Percentiles rank a stretch among this genome's conserved stretches.
Conservation (phyloP, 257 asterid genomes). For the Striga asiatica region DNA sequence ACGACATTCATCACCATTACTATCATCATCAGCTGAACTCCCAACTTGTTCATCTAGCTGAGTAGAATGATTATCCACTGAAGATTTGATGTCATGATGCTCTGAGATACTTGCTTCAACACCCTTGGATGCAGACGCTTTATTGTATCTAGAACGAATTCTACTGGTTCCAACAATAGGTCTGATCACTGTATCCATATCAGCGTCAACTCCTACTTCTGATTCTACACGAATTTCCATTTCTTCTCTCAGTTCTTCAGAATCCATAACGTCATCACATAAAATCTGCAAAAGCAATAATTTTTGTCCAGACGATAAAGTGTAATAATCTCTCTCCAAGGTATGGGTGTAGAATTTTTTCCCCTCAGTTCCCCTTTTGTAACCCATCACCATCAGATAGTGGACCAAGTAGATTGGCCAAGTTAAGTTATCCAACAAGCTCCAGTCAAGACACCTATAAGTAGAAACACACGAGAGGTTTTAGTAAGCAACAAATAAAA, state of each 20-base stretch:
- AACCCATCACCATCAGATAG: conserved; percentile 49
- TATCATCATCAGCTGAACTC: conserved; percentile 43
- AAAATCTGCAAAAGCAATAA: conserved; percentile 57
- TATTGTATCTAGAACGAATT: conserved; percentile 49
- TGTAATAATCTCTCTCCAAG: conserved; percentile 60
- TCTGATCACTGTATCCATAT: conserved; percentile 26
- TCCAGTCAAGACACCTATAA: conserved; percentile 71
- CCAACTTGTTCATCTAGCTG: conserved; percentile 24
- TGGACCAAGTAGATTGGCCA: conserved; percentile 71
- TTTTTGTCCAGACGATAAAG: conserved; percentile 55
- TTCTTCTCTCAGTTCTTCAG: conserved; percentile 67
- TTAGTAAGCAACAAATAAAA: no score
- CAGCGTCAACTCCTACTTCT: conserved; percentile 55
- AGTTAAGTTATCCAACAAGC: conserved; percentile 69
- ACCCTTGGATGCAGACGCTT: conserved; percentile 43
- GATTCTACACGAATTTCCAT: conserved; percentile 57
- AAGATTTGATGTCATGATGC: conserved; percentile 22
- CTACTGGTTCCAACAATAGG: conserved; percentile 39
- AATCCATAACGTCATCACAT: conserved; percentile 64
- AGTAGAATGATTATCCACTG: conserved; percentile 16
- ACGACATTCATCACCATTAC: conserved; percentile 77
- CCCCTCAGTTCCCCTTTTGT: conserved; percentile 49
- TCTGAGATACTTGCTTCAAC: conserved; percentile 29
- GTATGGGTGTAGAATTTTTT: conserved; percentile 50
- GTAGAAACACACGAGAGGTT: no score